Conservation (phyloP, 768 basidiomycete genomes). For the Psilocybe azurescens region DNA sequence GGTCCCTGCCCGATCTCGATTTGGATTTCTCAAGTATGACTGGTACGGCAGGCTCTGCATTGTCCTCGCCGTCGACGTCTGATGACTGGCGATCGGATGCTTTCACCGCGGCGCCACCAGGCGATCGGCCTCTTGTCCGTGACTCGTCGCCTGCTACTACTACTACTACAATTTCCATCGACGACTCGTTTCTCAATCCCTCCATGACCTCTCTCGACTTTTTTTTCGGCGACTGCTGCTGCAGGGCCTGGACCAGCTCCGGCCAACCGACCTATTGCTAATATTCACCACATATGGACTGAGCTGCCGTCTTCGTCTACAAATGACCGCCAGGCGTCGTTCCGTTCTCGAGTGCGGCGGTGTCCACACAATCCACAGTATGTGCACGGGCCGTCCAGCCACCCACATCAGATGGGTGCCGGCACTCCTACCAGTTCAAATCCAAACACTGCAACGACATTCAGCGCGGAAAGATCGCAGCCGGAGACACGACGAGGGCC, state of each 20-base stretch:
- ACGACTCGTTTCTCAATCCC: background rate
- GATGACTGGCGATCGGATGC: background rate
- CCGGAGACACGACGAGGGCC: background rate
- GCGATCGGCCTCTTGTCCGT: background rate
- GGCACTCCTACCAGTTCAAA: background rate
- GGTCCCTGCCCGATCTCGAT: background rate
- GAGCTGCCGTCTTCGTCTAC: background rate
- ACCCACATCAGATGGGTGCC: background rate
- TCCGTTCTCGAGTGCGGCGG: background rate
- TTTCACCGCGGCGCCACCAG: background rate
- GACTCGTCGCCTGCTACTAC: background rate
- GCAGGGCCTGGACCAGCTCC: background rate
- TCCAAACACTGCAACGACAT: background rate
- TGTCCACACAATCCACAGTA: background rate
- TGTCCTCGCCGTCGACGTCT: background rate
- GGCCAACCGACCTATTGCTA: background rate
- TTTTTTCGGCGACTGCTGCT: background rate
- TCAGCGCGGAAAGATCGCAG: background rate
- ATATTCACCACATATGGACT: background rate
- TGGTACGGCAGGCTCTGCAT: background rate
- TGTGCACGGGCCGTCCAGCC: background rate
- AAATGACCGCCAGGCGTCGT: background rate
- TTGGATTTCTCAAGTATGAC: slow-evolving; percentile 3
- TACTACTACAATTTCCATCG: background rate
- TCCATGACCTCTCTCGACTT: slow-evolving; percentile 2